A percentile compares a stretch with the other conserved stretches of the same genome.
These are phyloP conservation scores for Diaporthe humulicola DNA, from an alignment of 2,329 filamentous ascomycete genomes.

Conservation along the genomic window DNA sequence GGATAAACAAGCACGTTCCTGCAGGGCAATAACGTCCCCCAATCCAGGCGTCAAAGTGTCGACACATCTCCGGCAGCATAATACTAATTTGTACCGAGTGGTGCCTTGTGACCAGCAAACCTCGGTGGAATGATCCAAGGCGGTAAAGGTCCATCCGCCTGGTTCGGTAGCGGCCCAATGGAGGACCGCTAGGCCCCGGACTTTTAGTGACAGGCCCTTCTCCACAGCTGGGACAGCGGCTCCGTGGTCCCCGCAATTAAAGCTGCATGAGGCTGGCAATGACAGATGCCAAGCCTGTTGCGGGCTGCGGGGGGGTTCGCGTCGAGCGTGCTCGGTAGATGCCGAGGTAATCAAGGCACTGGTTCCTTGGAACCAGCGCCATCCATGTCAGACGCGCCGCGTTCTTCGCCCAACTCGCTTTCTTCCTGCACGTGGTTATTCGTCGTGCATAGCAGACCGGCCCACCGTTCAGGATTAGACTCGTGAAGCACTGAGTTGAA, in stretches of 20 bases:
- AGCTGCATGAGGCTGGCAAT: conserved; percentile 10
- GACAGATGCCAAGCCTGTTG: conserved; percentile 15
- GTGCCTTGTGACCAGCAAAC: background rate
- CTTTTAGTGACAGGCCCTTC: background rate
- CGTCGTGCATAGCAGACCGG: conserved; percentile 53
- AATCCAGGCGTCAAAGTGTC: background rate
- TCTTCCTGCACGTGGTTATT: conserved; percentile 55
- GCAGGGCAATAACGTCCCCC: background rate
- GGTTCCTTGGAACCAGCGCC: background rate
- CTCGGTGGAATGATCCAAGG: conserved; percentile 20
- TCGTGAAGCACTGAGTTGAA: conserved; percentile 49
- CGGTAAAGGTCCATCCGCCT: background rate
- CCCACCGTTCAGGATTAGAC: conserved; percentile 39
- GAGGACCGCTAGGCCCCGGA: background rate
- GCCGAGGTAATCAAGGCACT: background rate
- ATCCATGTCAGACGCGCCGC: background rate
- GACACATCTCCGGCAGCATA: conserved; percentile 6
- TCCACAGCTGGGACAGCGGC: conserved; percentile 5
- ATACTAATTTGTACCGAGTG: background rate
- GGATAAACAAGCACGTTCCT: conserved; percentile 26
- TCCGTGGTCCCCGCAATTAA: conserved; percentile 14
- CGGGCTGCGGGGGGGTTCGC: conserved; percentile 8
- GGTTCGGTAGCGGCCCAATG: conserved; percentile 17
- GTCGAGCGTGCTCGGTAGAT: background rate
- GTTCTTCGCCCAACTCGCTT: conserved; percentile 49